Percentiles rank a stretch among this genome's conserved stretches.
phyloP scores from a whole-genome alignment of 352 stramenopile genomes.

The Thraustochytrium sp. region DNA sequence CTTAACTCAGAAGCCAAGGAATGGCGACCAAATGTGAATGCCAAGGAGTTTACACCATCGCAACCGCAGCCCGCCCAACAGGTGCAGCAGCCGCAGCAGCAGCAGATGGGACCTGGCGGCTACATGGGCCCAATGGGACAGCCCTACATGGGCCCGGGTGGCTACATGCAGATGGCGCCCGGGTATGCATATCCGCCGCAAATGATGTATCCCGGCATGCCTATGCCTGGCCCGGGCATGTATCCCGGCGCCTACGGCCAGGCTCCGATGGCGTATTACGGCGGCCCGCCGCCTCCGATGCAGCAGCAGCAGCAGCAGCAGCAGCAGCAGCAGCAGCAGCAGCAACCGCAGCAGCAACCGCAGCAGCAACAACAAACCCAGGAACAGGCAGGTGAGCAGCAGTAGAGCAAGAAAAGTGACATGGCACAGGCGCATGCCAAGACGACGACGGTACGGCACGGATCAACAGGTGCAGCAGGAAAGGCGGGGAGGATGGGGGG shows the following conservation, averaged over 20 bases:
- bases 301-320: not conserved
- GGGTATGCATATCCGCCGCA: not conserved
- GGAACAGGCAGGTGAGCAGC: not conserved
- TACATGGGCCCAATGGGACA: not conserved
- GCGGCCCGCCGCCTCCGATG: not conserved
- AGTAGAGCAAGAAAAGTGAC: not conserved
- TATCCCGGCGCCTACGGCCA: not conserved
- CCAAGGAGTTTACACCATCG: conserved; percentile 62
- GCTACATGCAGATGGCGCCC: not conserved
- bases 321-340: conserved; percentile 11
- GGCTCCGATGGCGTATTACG: not conserved
- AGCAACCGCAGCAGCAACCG: not conserved
- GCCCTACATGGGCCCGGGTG: not conserved
- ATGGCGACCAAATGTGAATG: conserved; percentile 68
- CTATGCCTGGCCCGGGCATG: not conserved
- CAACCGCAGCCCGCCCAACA: not conserved
- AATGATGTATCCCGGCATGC: conserved; percentile 8
- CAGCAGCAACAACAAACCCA: not conserved
- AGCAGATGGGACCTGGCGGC: not conserved
- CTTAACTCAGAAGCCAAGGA: conserved; percentile 76
- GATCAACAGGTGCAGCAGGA: no score
- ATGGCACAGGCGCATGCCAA: not conserved
- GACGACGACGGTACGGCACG: no score
- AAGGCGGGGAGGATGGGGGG: no score
- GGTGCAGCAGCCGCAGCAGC: not conserved